Conservation (phyloP, 1,284 basidiomycete genomes). For the Pseudozyma sp. region DNA sequence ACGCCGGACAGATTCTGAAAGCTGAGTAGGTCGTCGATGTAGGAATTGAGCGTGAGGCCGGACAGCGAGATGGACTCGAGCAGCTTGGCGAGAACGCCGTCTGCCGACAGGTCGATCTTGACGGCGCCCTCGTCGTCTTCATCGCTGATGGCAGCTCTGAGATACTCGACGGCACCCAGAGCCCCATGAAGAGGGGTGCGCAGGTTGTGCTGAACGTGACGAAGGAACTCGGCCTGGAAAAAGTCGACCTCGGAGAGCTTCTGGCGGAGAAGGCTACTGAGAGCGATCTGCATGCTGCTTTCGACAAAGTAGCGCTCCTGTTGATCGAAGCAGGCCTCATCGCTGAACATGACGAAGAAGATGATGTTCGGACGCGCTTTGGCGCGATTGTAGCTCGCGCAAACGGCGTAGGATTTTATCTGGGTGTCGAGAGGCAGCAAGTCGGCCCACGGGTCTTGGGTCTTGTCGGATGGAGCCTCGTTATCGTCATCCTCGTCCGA, state of each 20-base stretch:
- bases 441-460: slow-evolving; percentile 32
- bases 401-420: slow-evolving; percentile 35
- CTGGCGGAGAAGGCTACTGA: slow-evolving; percentile 46
- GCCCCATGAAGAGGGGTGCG: slow-evolving; percentile 61
- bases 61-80: slow-evolving; percentile 55
- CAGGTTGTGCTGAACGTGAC: slow-evolving; percentile 56
- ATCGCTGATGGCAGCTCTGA: slow-evolving; percentile 39
- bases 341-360: slow-evolving; percentile 43
- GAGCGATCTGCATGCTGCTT: slow-evolving; percentile 25
- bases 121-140: slow-evolving; percentile 22
- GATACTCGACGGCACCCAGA: slow-evolving; percentile 54
- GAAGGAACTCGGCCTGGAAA: slow-evolving; percentile 56
- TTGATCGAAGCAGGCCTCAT: slow-evolving; percentile 30
- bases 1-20: slow-evolving; percentile 53
- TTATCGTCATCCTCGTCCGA: slow-evolving; percentile 24
- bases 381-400: slow-evolving; percentile 38
- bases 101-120: slow-evolving; percentile 43
- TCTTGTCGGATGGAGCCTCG: neutral
- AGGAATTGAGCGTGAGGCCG: slow-evolving; percentile 50
- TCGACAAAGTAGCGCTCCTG: slow-evolving; percentile 50
- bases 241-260: slow-evolving; percentile 47
- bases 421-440: slow-evolving; percentile 20
- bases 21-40: slow-evolving; percentile 60
- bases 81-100: slow-evolving; percentile 46
- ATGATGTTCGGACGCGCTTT: slow-evolving; percentile 43